These are phyloP conservation scores for Epichloe baconii DNA, from an alignment of 2,329 filamentous ascomycete genomes.

Conservation along the genomic window DNA sequence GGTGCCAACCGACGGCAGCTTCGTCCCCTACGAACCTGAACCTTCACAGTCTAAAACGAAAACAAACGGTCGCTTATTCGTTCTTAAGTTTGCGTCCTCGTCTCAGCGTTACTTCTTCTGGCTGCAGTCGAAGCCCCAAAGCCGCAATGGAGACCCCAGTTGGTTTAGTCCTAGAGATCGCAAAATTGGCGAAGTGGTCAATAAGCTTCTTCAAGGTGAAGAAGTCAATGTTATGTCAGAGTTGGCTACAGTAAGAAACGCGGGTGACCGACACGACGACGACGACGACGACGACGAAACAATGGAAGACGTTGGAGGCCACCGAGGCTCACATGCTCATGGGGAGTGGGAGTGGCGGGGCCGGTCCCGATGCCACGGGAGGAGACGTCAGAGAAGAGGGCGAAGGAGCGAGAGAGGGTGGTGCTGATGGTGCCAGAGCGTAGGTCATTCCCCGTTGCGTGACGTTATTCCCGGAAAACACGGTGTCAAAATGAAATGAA, in stretches of 20 bases:
- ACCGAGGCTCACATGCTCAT: conserved; percentile 44
- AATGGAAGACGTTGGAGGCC: conserved; percentile 52
- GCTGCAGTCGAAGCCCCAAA: conserved; percentile 84
- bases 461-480: conserved; percentile 12
- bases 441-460: conserved; percentile 53
- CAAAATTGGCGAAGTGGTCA: conserved; percentile 79
- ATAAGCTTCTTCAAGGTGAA: conserved; percentile 74
- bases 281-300: conserved; percentile 36
- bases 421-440: conserved; percentile 96
- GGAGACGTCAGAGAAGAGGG: conserved; percentile 88
- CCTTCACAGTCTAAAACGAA: conserved; percentile 44
- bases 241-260: conserved; percentile 49
- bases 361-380: conserved; percentile 75
- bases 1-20: conserved; percentile 80
- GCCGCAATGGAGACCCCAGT: conserved; percentile 50
- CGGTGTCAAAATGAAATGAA: conserved; percentile 2
- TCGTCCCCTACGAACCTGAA: conserved; percentile 62
- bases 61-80: conserved; percentile 81
- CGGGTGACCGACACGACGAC: conserved; percentile 43
- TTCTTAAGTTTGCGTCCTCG: conserved; percentile 85
- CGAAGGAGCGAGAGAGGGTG: conserved; percentile 75
- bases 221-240: conserved; percentile 69
- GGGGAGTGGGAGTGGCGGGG: conserved; percentile 60
- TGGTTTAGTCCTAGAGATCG: conserved; percentile 77
- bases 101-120: conserved; percentile 90